Percentiles rank a stretch among this genome's conserved stretches.
Conservation (phyloP, 108 stramenopile species). For the Cyclotella baltica region DNA sequence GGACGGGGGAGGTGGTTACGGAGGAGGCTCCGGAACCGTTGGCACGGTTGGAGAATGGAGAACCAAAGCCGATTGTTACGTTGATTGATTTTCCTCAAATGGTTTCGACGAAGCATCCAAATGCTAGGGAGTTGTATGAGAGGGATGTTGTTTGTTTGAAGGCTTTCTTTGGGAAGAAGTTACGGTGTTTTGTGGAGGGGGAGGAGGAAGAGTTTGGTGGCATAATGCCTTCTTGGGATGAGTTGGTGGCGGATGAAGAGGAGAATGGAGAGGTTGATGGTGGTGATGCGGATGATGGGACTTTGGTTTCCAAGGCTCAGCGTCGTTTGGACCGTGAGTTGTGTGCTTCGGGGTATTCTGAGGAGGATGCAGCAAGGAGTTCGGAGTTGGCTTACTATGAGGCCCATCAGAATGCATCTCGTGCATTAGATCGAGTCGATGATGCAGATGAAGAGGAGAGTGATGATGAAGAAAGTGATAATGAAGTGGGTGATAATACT, state of each 20-base stretch:
- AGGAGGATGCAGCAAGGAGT: slow-evolving; percentile 71
- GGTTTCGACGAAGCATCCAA: slow-evolving; percentile 96
- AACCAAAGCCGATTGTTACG: slow-evolving; percentile 89
- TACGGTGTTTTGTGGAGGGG: slow-evolving; percentile 79
- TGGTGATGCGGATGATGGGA: slow-evolving; percentile 47
- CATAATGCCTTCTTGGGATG: slow-evolving; percentile 74
- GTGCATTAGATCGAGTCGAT: slow-evolving; percentile 61
- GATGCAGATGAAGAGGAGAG: slow-evolving; percentile 52
- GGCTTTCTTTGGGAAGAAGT: slow-evolving; percentile 89
- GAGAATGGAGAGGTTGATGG: slow-evolving; percentile 26
- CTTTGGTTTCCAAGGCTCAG: slow-evolving; percentile 49
- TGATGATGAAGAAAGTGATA: slow-evolving; percentile 41
- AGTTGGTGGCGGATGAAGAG: slow-evolving; percentile 37
- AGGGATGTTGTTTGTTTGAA: slow-evolving; percentile 88
- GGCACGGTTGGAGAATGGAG: slow-evolving; percentile 76
- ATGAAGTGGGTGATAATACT: slow-evolving; percentile 37
- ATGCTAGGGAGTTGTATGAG: slow-evolving; percentile 95
- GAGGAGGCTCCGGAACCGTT: slow-evolving; percentile 71
- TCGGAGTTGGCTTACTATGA: slow-evolving; percentile 81
- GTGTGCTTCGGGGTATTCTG: slow-evolving; percentile 81
- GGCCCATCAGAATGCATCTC: slow-evolving; percentile 30
- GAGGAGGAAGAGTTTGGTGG: slow-evolving; percentile 42
- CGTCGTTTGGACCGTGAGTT: slow-evolving; percentile 84
- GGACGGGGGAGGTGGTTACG: slow-evolving; percentile 65
- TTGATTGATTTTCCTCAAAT: slow-evolving; percentile 99